These are phyloP conservation scores for Quercus alba DNA, from an alignment of 306 rosid genomes.

Conservation along the genomic window DNA sequence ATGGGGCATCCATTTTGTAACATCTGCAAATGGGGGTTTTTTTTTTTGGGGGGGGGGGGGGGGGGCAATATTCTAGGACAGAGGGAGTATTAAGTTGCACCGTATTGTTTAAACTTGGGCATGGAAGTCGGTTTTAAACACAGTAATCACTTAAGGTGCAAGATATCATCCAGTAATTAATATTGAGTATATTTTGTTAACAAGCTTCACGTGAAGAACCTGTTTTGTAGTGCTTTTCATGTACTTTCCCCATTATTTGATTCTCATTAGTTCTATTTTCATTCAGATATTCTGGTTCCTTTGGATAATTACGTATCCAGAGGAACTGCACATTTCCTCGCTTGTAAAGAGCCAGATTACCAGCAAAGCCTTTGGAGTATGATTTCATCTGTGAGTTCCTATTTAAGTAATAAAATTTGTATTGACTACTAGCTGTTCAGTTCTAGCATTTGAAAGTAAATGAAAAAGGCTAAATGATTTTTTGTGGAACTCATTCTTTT, in stretches of 20 bases:
- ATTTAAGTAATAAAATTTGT: constrained; percentile 1
- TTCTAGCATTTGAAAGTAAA: neutral
- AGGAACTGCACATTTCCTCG: constrained; percentile 81
- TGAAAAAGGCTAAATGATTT: neutral
- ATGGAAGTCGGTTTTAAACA: too few species aligned
- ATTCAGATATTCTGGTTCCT: constrained; percentile 88
- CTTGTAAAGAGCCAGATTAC: constrained; percentile 83
- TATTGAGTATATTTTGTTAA: too few species aligned
- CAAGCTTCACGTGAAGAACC: too few species aligned
- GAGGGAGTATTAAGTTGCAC: neutral
- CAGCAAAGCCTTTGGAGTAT: constrained; percentile 91
- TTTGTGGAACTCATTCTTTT: neutral
- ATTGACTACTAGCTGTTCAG: neutral
- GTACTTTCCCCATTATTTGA: neutral
- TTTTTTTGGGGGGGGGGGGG: neutral
- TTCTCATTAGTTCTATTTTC: constrained; percentile 8
- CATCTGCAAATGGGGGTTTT: neutral
- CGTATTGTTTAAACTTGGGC: too few species aligned
- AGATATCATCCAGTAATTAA: too few species aligned
- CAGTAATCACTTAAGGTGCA: too few species aligned
- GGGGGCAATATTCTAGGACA: neutral
- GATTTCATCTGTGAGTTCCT: constrained; percentile 79
- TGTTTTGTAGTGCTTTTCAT: neutral
- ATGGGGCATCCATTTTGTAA: too few species aligned
- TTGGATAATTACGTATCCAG: constrained; percentile 92